Percentiles rank a stretch among this genome's conserved stretches.
phyloP scores from a whole-genome alignment of 176 grass and related monocot species.

The Eleusine coracana region DNA sequence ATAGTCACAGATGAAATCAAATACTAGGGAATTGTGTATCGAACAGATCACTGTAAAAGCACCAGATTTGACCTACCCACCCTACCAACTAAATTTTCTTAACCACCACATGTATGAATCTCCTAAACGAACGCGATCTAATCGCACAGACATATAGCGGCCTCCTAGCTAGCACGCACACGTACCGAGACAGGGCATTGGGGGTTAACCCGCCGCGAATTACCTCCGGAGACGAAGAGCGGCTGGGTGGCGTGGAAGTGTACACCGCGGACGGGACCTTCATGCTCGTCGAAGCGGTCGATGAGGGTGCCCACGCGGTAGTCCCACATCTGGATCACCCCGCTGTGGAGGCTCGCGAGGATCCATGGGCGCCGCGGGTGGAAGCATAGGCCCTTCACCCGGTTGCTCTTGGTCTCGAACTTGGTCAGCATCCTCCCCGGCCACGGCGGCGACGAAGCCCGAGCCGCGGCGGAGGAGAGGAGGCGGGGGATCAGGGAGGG shows the following conservation, averaged over 20 bases:
- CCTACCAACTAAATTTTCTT: constrained; percentile 27
- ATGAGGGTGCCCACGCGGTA: constrained; percentile 93
- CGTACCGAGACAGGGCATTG: constrained; percentile 10
- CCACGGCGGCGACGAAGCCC: not conserved
- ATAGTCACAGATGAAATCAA: too few species aligned
- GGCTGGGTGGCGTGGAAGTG: constrained; percentile 97
- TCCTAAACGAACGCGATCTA: constrained; percentile 9
- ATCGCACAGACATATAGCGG: not conserved
- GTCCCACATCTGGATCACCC: constrained; percentile 93
- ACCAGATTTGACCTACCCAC: constrained; percentile 43
- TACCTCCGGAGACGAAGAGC: constrained; percentile 99
- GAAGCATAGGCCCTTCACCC: constrained; percentile 82
- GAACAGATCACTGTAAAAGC: not conserved
- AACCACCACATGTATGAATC: not conserved
- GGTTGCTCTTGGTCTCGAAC: constrained; percentile 77
- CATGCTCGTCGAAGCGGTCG: constrained; percentile 95
- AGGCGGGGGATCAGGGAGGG: not conserved
- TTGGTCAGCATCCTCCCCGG: not conserved
- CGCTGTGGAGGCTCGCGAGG: constrained; percentile 89
- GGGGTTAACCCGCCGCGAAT: not conserved
- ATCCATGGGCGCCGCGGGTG: constrained; percentile 88
- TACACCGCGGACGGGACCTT: constrained; percentile 81
- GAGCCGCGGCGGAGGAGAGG: not conserved
- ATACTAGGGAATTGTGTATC: too few species aligned
- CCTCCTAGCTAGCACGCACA: not conserved